These are phyloP conservation scores for Cutaneotrichosporon mucoides DNA, from an alignment of 1,284 basidiomycete genomes.

Conservation along the genomic window DNA sequence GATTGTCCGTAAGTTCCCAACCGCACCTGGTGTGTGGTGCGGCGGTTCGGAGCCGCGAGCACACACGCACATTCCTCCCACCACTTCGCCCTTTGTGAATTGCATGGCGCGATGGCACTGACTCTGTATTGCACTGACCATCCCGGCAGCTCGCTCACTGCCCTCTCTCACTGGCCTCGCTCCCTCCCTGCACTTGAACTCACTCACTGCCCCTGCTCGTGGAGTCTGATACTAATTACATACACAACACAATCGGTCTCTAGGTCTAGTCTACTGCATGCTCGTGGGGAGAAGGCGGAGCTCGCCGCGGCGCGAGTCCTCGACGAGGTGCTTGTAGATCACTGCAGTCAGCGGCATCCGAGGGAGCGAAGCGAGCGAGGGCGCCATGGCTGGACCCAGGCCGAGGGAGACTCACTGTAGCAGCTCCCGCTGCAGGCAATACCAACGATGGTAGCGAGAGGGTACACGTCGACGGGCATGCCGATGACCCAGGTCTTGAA, in stretches of 20 bases:
- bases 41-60: too few relatives aligned
- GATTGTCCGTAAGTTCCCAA: too few relatives aligned
- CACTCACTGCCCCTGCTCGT: too few relatives aligned
- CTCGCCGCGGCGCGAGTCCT: neutral
- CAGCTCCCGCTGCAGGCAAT: neutral
- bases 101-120: too few relatives aligned
- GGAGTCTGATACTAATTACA: constrained; percentile 2
- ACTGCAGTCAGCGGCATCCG: neutral
- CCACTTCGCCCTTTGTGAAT: too few relatives aligned
- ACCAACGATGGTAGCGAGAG: constrained; percentile 1
- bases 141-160: too few relatives aligned
- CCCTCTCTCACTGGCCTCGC: too few relatives aligned
- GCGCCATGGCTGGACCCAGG: too few relatives aligned
- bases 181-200: too few relatives aligned
- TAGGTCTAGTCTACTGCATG: neutral
- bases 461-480: constrained; percentile 10
- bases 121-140: too few relatives aligned
- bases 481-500: neutral
- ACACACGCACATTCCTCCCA: too few relatives aligned
- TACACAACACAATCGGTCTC: neutral
- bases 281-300: constrained; percentile 5
- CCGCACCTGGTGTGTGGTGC: too few relatives aligned
- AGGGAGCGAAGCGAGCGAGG: neutral
- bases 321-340: constrained; percentile 3
- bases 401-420: constrained; percentile 4